These are phyloP conservation scores for Dictyostelium discoideum DNA, from an alignment of 78 protist genomes.

Conservation along the genomic window dicty_2.7 NC_007091.3:3004001-3004500, in stretches of 20 bases:
- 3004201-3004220: constrained; percentile 13
- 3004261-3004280: not conserved
- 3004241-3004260: constrained; percentile 7
- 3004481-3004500: not conserved
- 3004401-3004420: too few species aligned
- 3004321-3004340: not conserved
- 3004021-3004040: not conserved
- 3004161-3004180: not conserved
- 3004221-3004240: constrained; percentile 30
- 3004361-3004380: too few species aligned
- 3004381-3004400: too few species aligned
- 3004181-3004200: constrained; percentile 45
- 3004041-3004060: not conserved
- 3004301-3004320: constrained; percentile 68
- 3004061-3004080: not conserved
- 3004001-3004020: too few species aligned
- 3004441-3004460: not conserved
- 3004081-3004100: not conserved
- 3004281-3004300: not conserved
- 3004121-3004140: not conserved
- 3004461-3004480: not conserved
- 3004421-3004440: not conserved
- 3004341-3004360: too few species aligned
- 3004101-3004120: not conserved
- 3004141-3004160: not conserved